Base-by-base conservation (phyloP, 2,329 filamentous ascomycete genomes). In the Myrmaecium sp. region DNA sequence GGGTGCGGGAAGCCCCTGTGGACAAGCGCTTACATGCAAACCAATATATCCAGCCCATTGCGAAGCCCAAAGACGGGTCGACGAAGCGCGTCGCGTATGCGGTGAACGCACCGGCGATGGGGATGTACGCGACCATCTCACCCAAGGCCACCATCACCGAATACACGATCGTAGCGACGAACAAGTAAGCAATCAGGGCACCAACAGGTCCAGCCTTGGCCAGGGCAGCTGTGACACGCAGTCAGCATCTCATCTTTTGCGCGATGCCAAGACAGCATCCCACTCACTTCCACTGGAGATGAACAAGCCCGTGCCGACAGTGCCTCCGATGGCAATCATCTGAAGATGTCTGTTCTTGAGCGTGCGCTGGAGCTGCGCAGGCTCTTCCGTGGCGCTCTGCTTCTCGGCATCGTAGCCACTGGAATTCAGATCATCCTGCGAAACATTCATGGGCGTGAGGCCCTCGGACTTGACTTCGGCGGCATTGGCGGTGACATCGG, bases 1-100 rank as follows among this genome's bases (percentile, higher is more conserved):
- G n/a, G n/a, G n/a, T n/a, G n/a, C n/a, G n/a, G n/a, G n/a, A n/a
- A n/a, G n/a, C n/a, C n/a, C n/a, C n/a, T n/a, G n/a, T n/a, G n/a
- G n/a, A n/a, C n/a, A n/a, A n/a, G n/a, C n/a, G n/a, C n/a, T n/a
- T n/a, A n/a, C 74, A 84, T 19, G 66, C 72, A 43, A 82, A 82
- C 73, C 74, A 84, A 52, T 84, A 84, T 32, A 80, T 72, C 77
- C 77, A 84, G 12, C 79, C 78, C 64, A 83, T 76, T 12, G 76
- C 64, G 40, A 83, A 83, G 5, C 75, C 76, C 25, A 82, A 57
- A 30, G 71, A 72, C 7, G 69, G 71, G 41, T 79, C 72, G 31
- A 82, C 64, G 40, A 86, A 81, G 11, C 79, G 74, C 20, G 70
- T 64, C 12, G 78, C 76, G 40, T 83, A 86, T 22, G 72, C 64